phyloP scores from a whole-genome alignment of 2,329 filamentous ascomycete species.

The Coniochaeta hoffmannii region DNA sequence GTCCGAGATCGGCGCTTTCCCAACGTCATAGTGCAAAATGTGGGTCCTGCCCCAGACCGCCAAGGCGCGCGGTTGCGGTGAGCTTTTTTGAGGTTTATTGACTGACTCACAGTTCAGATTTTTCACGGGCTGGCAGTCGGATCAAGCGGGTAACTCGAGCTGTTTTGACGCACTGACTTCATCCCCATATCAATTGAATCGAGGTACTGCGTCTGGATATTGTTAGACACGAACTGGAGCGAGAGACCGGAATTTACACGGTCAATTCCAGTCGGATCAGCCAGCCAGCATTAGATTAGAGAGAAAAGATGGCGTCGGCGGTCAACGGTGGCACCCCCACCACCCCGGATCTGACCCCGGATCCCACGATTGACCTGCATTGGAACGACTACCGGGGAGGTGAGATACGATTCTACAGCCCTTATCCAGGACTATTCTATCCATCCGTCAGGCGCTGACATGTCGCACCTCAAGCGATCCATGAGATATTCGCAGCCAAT shows the following conservation, averaged over 20 bases:
- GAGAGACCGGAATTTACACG: not conserved
- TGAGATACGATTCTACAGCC: conserved; percentile 10
- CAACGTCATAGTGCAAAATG: too few relatives aligned
- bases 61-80: too few relatives aligned
- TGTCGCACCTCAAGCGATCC: conserved; percentile 40
- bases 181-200: not conserved
- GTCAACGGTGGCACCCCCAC: not conserved
- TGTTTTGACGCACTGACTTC: not conserved
- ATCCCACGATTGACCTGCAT: conserved; percentile 59
- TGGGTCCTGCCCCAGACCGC: too few relatives aligned
- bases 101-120: not conserved
- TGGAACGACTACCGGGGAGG: conserved; percentile 49
- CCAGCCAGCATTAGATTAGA: not conserved
- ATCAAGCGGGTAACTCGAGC: too few relatives aligned
- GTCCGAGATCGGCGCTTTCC: too few relatives aligned
- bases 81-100: not conserved
- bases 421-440: conserved; percentile 26
- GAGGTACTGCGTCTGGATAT: not conserved
- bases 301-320: not conserved
- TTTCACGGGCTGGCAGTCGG: too few relatives aligned
- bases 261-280: not conserved
- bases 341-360: conserved; percentile 35
- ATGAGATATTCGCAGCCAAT: conserved; percentile 61
- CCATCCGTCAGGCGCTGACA: not conserved
- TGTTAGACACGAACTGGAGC: not conserved